Evolutionary conservation across 2,329 filamentous ascomycete genomes (phyloP).

Genomic region (Colletotrichum incanum): DNA sequence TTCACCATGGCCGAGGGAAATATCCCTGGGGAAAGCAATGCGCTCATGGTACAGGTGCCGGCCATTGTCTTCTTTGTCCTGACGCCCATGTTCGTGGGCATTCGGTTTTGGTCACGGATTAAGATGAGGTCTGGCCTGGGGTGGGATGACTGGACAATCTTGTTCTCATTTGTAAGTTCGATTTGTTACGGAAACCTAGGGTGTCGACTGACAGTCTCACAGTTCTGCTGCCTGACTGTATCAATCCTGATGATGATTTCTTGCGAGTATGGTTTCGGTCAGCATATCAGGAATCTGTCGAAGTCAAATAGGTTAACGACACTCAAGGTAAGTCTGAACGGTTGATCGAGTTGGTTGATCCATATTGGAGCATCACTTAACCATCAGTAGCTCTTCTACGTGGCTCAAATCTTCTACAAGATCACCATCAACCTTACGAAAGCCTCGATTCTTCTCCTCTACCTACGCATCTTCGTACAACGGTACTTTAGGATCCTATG

Average conservation of each 20-base stretch:
- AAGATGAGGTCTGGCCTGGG: constrained; percentile 55
- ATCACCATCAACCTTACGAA: constrained; percentile 69
- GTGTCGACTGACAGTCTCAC: not conserved
- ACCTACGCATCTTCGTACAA: constrained; percentile 68
- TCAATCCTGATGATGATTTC: constrained; percentile 58
- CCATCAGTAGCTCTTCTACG: constrained; percentile 61
- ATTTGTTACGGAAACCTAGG: accelerated
- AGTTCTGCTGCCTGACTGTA: constrained; percentile 56
- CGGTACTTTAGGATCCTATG: constrained; percentile 62
- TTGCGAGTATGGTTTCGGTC: constrained; percentile 60
- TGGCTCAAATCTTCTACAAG: constrained; percentile 69
- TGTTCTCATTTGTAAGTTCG: constrained; percentile 57
- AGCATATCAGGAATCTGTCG: constrained; percentile 56
- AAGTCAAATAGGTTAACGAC: constrained; percentile 54
- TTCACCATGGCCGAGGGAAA: constrained; percentile 50
- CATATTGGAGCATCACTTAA: not conserved
- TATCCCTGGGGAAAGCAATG: constrained; percentile 54
- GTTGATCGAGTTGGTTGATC: accelerated
- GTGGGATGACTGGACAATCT: constrained; percentile 60
- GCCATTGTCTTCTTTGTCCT: constrained; percentile 61
- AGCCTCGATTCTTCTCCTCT: constrained; percentile 67
- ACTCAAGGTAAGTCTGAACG: constrained; percentile 51
- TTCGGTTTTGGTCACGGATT: constrained; percentile 59
- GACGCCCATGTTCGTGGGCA: constrained; percentile 57
- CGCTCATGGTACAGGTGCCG: constrained; percentile 55